Percentiles rank a stretch among this genome's conserved stretches.
Conservation (phyloP, 352 stramenopile species). For the Globisporangium megalacanthum region DNA sequence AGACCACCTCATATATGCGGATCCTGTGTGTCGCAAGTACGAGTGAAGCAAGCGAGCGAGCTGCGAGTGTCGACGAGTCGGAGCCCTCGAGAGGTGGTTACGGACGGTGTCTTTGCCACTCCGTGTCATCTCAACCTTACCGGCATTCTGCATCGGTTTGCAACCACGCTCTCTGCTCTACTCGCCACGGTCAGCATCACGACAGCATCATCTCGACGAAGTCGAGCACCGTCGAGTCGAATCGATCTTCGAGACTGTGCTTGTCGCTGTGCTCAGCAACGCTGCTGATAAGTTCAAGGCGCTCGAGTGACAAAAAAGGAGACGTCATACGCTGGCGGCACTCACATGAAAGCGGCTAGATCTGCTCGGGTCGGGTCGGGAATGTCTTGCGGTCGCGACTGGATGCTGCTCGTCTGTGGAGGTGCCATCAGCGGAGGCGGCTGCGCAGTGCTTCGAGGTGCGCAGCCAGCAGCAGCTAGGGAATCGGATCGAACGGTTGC, state of each 20-base stretch:
- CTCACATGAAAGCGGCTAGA: slow-evolving; percentile 29
- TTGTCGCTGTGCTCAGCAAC: slow-evolving; percentile 22
- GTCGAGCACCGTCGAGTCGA: slow-evolving; percentile 46
- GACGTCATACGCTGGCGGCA: neutral
- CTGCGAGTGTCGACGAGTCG: neutral
- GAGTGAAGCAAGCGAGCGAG: slow-evolving; percentile 25
- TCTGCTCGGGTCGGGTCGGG: slow-evolving; percentile 3
- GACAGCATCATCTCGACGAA: slow-evolving; percentile 63
- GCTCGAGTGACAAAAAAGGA: neutral
- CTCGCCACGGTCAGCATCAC: slow-evolving; percentile 14
- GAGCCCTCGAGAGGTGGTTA: neutral
- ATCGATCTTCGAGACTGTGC: slow-evolving; percentile 37
- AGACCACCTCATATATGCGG: slow-evolving; percentile 72
- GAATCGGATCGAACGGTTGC: neutral
- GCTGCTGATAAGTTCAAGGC: neutral
- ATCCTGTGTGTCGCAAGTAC: slow-evolving; percentile 85
- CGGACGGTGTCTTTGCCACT: neutral
- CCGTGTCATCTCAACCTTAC: neutral
- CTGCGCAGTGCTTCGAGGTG: neutral
- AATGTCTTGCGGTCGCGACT: neutral
- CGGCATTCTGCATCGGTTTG: neutral
- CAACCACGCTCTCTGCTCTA: neutral
- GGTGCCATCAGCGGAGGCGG: neutral
- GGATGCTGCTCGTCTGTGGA: neutral
- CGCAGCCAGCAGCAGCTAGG: neutral